Evolutionary conservation across 2,329 filamentous ascomycete species (phyloP), one percentile per base, ranked within the genome.

Genomic region (Xylariaceae sp.): DNA sequence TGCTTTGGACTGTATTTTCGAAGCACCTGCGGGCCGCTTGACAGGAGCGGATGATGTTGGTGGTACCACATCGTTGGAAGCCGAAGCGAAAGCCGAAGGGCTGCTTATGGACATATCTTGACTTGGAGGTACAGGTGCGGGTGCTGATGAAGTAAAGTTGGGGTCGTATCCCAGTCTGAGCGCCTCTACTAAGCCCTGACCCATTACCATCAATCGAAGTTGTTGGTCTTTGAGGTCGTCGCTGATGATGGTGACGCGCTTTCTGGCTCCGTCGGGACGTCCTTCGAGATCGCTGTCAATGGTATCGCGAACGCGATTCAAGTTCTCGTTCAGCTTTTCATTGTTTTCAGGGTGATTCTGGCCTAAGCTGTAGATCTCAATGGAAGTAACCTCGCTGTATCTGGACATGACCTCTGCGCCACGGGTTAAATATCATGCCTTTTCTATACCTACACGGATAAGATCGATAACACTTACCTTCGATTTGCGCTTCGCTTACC

Each of bases 351-450:
- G 82, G 44, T 85, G 82, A 1, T 89, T 82, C 23, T 30, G 23
- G 48, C 89, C 86, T 15, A 97, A 71, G 69, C 92, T 96, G 76
- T 97, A 97, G 49, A 97, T 77, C 68, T 97, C 91, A 61, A 96
- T 87, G 0, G 90, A 89, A 0, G 80, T 81, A 56, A 96, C 84
- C n/a, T 84, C 78, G 53, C 88, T 81, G 65, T 93, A 95, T 13
- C 83, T 80, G 11, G 79, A 77, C 59, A 91, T 84, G 0, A 83
- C 78, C 64, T 83, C 89, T 93, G 65, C 2, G 47, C 1, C 9
- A 42, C n/a, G 17, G 48, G 57, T 65, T 51, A 62, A 34, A 15
- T n/a, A 6, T 45, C 13, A n/a, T 30, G 8, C 2, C 17, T 13
- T 44, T n/a, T 30, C 4, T 30, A 30, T 30, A 30, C 4, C 11